These are phyloP conservation scores for Lepraria neglecta DNA, from an alignment of 495 filamentous ascomycete species.

Conservation along the genomic window DNA sequence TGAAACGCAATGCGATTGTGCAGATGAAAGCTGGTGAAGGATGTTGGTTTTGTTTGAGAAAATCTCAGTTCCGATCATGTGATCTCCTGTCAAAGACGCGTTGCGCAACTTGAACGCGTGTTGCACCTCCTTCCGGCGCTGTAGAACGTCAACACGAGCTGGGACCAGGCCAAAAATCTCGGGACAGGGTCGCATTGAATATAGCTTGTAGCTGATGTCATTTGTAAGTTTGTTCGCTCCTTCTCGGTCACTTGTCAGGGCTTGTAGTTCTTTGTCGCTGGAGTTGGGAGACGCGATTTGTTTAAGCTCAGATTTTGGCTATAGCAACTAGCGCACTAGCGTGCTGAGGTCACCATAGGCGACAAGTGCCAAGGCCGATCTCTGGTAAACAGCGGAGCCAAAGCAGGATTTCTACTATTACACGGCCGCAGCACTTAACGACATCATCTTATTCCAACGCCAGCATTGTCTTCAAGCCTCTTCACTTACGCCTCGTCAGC, in stretches of 20 bases:
- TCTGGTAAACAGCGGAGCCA: conserved; percentile 9
- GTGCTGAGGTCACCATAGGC: conserved; percentile 9
- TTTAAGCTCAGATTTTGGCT: not conserved
- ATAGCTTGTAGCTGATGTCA: not conserved
- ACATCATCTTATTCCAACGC: conserved; percentile 13
- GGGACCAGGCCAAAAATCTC: not conserved
- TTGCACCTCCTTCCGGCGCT: not conserved
- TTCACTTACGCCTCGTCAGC: not conserved
- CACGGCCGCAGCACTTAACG: conserved; percentile 13
- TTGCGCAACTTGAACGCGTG: not conserved
- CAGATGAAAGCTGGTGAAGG: not conserved
- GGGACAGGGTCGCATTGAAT: not conserved
- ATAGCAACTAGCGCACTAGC: conserved; percentile 1
- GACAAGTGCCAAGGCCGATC: not conserved
- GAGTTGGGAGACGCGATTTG: not conserved
- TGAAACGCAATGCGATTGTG: not conserved
- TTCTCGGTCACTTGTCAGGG: not conserved
- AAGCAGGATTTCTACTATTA: conserved; percentile 14
- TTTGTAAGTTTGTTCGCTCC: not conserved
- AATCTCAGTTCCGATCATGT: not conserved
- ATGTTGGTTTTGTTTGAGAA: not conserved
- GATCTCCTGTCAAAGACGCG: not conserved
- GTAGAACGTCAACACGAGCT: not conserved
- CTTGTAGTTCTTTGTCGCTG: not conserved
- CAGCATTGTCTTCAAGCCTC: conserved; percentile 2